These are phyloP conservation scores for Pythium brachiatum DNA, from an alignment of 352 stramenopile genomes.

Conservation along the genomic window DNA sequence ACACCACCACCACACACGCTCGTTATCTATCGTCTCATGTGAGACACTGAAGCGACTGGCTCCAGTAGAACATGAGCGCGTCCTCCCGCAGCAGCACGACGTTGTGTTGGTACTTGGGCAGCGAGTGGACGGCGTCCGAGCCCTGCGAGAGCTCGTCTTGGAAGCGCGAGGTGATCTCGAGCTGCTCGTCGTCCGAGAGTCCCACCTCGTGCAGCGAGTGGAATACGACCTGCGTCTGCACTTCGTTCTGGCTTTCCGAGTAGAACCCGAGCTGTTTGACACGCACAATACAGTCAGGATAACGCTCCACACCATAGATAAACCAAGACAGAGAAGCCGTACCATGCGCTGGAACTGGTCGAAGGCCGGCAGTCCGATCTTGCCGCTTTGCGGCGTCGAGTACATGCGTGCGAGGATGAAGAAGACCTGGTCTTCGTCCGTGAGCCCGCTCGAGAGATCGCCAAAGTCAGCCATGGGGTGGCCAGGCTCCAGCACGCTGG, in stretches of 20 bases:
- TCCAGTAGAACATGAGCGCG: constrained; percentile 87
- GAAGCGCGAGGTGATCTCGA: constrained; percentile 68
- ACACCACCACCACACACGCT: not conserved
- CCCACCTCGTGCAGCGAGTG: constrained; percentile 56
- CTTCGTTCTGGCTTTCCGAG: constrained; percentile 64
- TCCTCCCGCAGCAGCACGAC: constrained; percentile 81
- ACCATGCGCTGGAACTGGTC: constrained; percentile 84
- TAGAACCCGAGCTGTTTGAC: constrained; percentile 76
- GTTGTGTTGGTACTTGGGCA: constrained; percentile 85
- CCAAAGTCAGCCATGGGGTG: constrained; percentile 41
- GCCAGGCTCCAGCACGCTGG: constrained; percentile 8
- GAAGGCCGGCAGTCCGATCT: constrained; percentile 78
- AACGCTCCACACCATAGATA: not conserved
- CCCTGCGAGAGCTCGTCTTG: constrained; percentile 51
- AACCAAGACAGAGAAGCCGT: constrained; percentile 20
- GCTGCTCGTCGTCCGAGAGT: constrained; percentile 57
- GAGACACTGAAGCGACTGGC: constrained; percentile 52
- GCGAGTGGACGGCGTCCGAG: constrained; percentile 70
- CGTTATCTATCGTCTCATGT: constrained; percentile 4
- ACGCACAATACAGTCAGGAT: constrained; percentile 1
- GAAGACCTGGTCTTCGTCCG: constrained; percentile 73
- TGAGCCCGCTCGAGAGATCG: constrained; percentile 23
- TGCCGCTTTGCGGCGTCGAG: constrained; percentile 58
- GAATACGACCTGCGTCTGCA: constrained; percentile 78
- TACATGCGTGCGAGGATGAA: constrained; percentile 83